Conservation (phyloP, 495 filamentous ascomycete genomes). For the Pseudevernia furfuracea region DNA sequence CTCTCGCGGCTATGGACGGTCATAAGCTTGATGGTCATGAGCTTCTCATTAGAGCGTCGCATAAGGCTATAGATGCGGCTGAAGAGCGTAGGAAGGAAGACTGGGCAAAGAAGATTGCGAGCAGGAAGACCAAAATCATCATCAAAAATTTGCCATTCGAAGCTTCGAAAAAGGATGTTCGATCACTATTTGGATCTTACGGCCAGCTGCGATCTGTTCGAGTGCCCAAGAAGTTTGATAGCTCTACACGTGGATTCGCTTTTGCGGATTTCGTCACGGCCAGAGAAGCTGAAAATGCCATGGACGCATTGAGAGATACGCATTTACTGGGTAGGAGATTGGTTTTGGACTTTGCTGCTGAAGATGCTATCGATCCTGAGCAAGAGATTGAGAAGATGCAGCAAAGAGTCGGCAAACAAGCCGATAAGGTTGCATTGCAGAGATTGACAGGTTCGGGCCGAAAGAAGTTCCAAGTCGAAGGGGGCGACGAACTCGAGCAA, state of each 20-base stretch:
- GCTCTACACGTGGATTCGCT: slow-evolving; percentile 80
- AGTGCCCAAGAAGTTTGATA: slow-evolving; percentile 89
- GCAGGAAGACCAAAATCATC: slow-evolving; percentile 79
- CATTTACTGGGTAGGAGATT: slow-evolving; percentile 85
- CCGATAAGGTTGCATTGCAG: slow-evolving; percentile 80
- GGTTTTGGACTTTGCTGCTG: slow-evolving; percentile 81
- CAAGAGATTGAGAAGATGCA: slow-evolving; percentile 94
- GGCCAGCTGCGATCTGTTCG: slow-evolving; percentile 87
- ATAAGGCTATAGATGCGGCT: slow-evolving; percentile 77
- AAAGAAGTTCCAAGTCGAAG: slow-evolving; percentile 79
- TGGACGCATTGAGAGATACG: slow-evolving; percentile 83
- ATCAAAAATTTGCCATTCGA: slow-evolving; percentile 99
- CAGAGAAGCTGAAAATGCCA: slow-evolving; percentile 86
- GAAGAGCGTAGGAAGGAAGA: slow-evolving; percentile 77
- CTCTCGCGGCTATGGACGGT: slow-evolving; percentile 76
- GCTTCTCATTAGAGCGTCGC: slow-evolving; percentile 72
- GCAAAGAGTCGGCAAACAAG: slow-evolving; percentile 82
- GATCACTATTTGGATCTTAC: slow-evolving; percentile 75
- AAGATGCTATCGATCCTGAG: slow-evolving; percentile 81
- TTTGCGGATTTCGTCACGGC: slow-evolving; percentile 94
- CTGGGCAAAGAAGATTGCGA: slow-evolving; percentile 63
- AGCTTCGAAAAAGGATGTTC: slow-evolving; percentile 83
- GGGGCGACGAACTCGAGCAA: slow-evolving; percentile 44
- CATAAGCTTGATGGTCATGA: slow-evolving; percentile 78
- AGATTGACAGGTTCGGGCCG: slow-evolving; percentile 72